Evolutionary conservation across 2,329 filamentous ascomycete genomes (phyloP).

Genomic region (Colletotrichum spinosum): DNA sequence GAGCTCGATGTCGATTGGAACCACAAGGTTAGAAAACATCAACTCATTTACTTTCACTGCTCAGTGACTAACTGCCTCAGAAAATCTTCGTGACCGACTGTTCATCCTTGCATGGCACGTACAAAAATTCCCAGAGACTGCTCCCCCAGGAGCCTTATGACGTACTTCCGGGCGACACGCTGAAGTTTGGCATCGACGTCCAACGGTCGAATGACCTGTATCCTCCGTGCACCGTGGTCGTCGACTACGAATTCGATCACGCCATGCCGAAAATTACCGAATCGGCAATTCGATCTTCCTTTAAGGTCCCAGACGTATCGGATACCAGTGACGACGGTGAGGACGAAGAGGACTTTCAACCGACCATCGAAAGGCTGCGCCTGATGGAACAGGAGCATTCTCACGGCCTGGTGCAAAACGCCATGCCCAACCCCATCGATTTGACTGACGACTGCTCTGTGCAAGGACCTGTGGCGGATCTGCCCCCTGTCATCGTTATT

Average conservation of each 20-base stretch:
- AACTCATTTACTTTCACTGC: neutral
- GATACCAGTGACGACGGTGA: constrained; percentile 47
- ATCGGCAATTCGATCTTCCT: constrained; percentile 38
- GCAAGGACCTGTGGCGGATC: too few relatives aligned
- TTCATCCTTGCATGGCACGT: constrained; percentile 66
- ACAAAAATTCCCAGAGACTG: constrained; percentile 50
- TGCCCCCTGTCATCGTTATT: constrained; percentile 4
- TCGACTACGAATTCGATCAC: constrained; percentile 45
- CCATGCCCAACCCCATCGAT: constrained; percentile 17
- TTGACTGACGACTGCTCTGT: constrained; percentile 2
- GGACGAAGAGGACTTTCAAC: constrained; percentile 37
- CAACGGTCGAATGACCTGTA: constrained; percentile 49
- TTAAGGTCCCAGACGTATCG: constrained; percentile 57
- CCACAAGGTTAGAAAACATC: constrained; percentile 52
- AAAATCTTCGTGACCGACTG: constrained; percentile 58
- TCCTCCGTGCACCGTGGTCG: constrained; percentile 52
- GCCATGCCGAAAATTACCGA: neutral
- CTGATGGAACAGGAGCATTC: constrained; percentile 2
- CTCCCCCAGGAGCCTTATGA: constrained; percentile 30
- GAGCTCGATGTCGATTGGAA: constrained; percentile 58
- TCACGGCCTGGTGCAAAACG: neutral
- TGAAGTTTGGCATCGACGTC: constrained; percentile 52
- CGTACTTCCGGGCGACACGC: constrained; percentile 45
- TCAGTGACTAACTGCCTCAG: constrained; percentile 45
- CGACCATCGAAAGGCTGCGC: constrained; percentile 21